These are phyloP conservation scores for Sungouiella blattae DNA, from an alignment of 805 yeast species.

Conservation along the genomic window DNA sequence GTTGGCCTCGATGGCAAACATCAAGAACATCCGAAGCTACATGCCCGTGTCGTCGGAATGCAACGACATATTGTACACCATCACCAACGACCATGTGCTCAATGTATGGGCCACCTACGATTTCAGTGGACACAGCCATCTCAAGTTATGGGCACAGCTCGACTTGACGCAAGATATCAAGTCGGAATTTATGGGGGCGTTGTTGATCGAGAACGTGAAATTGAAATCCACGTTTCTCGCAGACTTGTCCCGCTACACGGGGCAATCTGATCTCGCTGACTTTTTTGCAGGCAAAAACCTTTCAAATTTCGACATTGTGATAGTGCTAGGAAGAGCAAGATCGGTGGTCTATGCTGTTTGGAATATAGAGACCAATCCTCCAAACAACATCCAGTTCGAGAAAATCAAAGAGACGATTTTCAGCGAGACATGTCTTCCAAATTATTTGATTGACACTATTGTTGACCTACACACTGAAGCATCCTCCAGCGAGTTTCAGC, in stretches of 20 bases:
- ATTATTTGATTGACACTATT: background rate
- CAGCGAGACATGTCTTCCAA: constrained; percentile 8
- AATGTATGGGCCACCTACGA: constrained; percentile 71
- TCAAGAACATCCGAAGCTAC: constrained; percentile 31
- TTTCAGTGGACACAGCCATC: constrained; percentile 51
- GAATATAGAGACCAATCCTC: constrained; percentile 53
- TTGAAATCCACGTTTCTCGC: constrained; percentile 24
- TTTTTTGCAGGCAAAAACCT: constrained; percentile 3
- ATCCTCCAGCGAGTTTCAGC: background rate
- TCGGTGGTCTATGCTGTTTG: constrained; percentile 45
- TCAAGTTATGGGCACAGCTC: constrained; percentile 54
- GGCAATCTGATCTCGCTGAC: background rate
- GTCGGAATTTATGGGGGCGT: constrained; percentile 13
- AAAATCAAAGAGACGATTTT: constrained; percentile 23
- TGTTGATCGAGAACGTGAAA: constrained; percentile 36
- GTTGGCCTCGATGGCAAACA: constrained; percentile 27
- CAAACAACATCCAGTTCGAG: constrained; percentile 46
- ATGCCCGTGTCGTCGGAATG: constrained; percentile 31
- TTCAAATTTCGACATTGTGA: constrained; percentile 26
- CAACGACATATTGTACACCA: constrained; percentile 51
- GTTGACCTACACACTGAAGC: background rate
- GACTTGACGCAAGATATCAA: constrained; percentile 19
- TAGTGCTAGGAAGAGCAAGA: constrained; percentile 42
- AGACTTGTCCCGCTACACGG: background rate
- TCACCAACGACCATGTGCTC: constrained; percentile 55